Base-by-base conservation (phyloP, 495 filamentous ascomycete species). In the Pyrenopolyporus hunteri region DNA sequence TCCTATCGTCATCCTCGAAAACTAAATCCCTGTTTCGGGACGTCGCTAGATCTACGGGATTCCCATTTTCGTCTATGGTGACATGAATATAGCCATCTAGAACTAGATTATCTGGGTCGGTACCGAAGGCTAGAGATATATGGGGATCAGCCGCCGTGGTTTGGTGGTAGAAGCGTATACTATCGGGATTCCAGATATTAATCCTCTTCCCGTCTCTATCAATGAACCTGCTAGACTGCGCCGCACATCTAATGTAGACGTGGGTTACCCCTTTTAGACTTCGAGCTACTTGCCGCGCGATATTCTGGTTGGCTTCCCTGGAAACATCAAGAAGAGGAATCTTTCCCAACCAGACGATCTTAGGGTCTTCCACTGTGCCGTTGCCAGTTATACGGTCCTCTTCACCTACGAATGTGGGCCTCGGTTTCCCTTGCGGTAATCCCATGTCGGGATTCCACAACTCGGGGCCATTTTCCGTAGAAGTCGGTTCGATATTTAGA, bases 141-240 rank as follows among this genome's bases (percentile, higher is more conserved):
- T 62, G 57, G 7, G 57, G 57, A 16, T 57, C 57, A 1, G 47
- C 35, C 3, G 14, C 16, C 3, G 2, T 8, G 4, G 23, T 32
- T 10, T 5, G 4, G 31, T 54, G 23, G 0, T 39, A 14, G 35
- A 63, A 57, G 2, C 6, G 9, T 2, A 61, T 57, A 11, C 0
- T 13, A 20, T 66, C 46, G 2, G 46, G 43, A 14, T 66, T 54
- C 33, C 31, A 61, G 22, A 58, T 44, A 9, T 9, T 33, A 16
- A 66, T 57, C 17, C 58, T 33, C 25, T 58, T 58, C 4, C 58
- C 47, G 11, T 66, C 53, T 42, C 58, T 48, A 13, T 66, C 47
- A 2, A 66, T 29, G n/a, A 43, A 62, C 47, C 37, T 66, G 23
- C 2, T 54, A 20, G 52, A 23, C 22, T 54, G 57, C 4, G 47